A percentile compares a stretch with the other conserved stretches of the same genome.
Evolutionary conservation across 2,329 filamentous ascomycete species (phyloP).

Genomic region (Claviceps sp.): DNA sequence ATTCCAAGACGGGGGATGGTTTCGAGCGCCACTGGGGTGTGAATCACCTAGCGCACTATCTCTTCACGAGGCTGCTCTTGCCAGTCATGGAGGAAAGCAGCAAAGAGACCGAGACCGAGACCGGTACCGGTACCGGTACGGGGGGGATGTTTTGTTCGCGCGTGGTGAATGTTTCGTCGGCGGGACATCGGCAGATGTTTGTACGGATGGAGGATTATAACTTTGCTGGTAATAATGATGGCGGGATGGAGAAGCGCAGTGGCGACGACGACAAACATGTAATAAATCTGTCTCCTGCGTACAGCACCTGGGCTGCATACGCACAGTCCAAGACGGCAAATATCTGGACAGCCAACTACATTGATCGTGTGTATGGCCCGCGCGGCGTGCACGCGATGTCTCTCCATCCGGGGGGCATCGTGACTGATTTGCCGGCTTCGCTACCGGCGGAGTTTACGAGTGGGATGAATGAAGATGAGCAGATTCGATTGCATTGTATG

Average conservation of each 20-base stretch:
- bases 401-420: slow-evolving; percentile 23
- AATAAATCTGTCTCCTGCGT: neutral
- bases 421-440: neutral
- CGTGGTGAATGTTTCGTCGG: slow-evolving; percentile 3
- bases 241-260: neutral
- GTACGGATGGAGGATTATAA: neutral
- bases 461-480: neutral
- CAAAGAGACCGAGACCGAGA: slow-evolving; percentile 6
- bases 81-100: slow-evolving; percentile 14
- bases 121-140: too few species aligned
- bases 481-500: neutral
- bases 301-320: slow-evolving; percentile 25
- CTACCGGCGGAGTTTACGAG: neutral
- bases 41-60: slow-evolving; percentile 41
- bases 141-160: slow-evolving; percentile 35
- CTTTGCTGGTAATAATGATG: neutral
- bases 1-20: neutral
- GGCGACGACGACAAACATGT: too few species aligned
- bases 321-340: slow-evolving; percentile 35
- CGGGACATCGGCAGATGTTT: neutral
- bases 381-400: slow-evolving; percentile 24
- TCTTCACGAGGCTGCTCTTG: slow-evolving; percentile 27
- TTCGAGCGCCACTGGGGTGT: slow-evolving; percentile 31
- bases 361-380: slow-evolving; percentile 32
- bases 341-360: slow-evolving; percentile 33